A percentile compares a stretch with the other conserved stretches of the same genome.
These are phyloP conservation scores for Pholiota microspora DNA, from an alignment of 768 basidiomycete species.

Conservation along the genomic window DNA sequence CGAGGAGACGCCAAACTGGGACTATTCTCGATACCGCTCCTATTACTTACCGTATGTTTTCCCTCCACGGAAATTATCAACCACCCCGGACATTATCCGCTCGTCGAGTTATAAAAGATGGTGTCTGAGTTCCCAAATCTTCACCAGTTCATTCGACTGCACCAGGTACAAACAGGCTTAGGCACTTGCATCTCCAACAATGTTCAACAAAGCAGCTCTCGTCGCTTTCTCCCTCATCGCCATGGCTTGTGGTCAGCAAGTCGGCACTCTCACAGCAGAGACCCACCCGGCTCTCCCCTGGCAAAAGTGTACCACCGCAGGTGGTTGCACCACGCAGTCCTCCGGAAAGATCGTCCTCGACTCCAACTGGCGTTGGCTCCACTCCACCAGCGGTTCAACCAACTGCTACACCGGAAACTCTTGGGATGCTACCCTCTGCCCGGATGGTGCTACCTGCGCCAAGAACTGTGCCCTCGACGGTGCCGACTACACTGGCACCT, in stretches of 20 bases:
- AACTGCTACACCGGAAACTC: slow-evolving; percentile 57
- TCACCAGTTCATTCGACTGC: slow-evolving; percentile 19
- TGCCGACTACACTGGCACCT: slow-evolving; percentile 47
- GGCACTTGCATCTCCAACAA: slow-evolving; percentile 18
- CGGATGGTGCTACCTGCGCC: slow-evolving; percentile 46
- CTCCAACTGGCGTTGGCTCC: slow-evolving; percentile 58
- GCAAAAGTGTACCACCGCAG: slow-evolving; percentile 43
- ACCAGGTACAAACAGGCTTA: slow-evolving; percentile 14
- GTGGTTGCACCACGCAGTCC: slow-evolving; percentile 36
- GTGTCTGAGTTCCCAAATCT: not conserved
- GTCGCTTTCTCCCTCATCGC: slow-evolving; percentile 38
- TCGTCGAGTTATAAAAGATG: slow-evolving; percentile 1
- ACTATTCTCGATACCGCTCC: not conserved
- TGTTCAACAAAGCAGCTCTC: slow-evolving; percentile 41
- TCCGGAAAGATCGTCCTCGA: slow-evolving; percentile 45
- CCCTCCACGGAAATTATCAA: not conserved
- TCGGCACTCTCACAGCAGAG: slow-evolving; percentile 49
- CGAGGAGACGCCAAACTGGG: slow-evolving; percentile 3
- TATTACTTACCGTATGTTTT: not conserved
- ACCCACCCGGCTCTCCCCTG: slow-evolving; percentile 44
- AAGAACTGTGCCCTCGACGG: slow-evolving; percentile 40
- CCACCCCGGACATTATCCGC: slow-evolving; percentile 7
- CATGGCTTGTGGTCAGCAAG: slow-evolving; percentile 48
- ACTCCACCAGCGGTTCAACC: slow-evolving; percentile 33
- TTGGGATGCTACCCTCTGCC: slow-evolving; percentile 52